phyloP scores from a whole-genome alignment of 768 basidiomycete species.

The Lanmaoa rubissima region DNA sequence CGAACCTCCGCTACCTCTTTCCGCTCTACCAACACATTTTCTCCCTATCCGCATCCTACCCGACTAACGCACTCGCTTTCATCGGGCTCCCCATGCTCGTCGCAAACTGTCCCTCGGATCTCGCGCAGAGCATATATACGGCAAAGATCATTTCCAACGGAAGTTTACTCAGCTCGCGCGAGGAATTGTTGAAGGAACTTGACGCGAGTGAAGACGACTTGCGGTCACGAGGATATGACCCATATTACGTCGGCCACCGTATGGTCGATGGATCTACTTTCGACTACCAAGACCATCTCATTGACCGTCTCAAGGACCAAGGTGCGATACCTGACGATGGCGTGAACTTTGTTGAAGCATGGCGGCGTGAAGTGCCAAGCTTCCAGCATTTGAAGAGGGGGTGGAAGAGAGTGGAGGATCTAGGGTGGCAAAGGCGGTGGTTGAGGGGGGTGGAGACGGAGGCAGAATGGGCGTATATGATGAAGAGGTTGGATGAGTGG shows the following conservation, averaged over 20 bases:
- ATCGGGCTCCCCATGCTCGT: constrained; percentile 50
- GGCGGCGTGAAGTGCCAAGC: constrained; percentile 40
- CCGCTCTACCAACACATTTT: constrained; percentile 55
- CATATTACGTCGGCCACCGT: constrained; percentile 47
- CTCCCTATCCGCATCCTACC: constrained; percentile 45
- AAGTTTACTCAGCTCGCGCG: constrained; percentile 40
- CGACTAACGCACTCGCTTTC: constrained; percentile 52
- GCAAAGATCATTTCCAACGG: constrained; percentile 45
- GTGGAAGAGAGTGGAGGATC: constrained; percentile 46
- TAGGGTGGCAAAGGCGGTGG: constrained; percentile 43
- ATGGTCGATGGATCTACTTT: constrained; percentile 34
- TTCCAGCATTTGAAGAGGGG: constrained; percentile 37
- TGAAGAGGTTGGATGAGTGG: constrained; percentile 48
- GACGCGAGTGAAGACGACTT: constrained; percentile 40
- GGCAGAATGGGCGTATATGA: constrained; percentile 48
- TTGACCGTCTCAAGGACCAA: constrained; percentile 8
- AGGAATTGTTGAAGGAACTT: constrained; percentile 40
- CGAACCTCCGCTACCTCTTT: constrained; percentile 53
- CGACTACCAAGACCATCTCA: constrained; percentile 42
- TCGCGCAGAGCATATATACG: constrained; percentile 49
- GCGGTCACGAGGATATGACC: constrained; percentile 45
- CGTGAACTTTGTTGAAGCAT: constrained; percentile 46
- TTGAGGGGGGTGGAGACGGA: constrained; percentile 49
- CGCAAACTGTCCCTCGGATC: constrained; percentile 47
- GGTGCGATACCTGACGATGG: constrained; percentile 43